Percentiles rank a stretch among this genome's conserved stretches.
Conservation (phyloP, 108 stramenopile species). For the Cyclotella cryptica region DNA sequence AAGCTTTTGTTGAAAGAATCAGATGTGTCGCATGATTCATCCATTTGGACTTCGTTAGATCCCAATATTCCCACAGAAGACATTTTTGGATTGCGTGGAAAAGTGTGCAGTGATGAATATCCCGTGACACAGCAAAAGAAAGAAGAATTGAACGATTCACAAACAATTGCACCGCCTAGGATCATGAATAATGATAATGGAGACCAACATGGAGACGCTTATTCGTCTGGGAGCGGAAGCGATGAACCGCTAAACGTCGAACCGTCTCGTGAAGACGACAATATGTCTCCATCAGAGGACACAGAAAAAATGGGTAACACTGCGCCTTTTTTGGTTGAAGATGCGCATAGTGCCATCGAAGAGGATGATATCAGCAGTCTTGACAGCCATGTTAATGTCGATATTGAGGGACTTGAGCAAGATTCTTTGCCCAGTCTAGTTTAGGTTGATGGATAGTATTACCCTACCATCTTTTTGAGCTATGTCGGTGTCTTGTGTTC, state of each 20-base stretch:
- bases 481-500: no score
- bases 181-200: neutral
- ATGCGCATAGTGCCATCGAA: neutral
- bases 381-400: no score
- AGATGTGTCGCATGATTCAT: neutral
- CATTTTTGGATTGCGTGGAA: neutral
- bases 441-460: no score
- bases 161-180: neutral
- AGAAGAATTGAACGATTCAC: neutral
- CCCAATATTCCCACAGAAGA: slow-evolving; percentile 1
- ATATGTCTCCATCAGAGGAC: neutral
- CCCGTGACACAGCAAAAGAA: neutral
- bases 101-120: slow-evolving; percentile 7
- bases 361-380: neutral
- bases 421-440: no score
- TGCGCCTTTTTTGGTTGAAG: neutral
- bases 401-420: no score
- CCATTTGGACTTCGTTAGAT: slow-evolving; percentile 1
- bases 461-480: no score
- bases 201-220: neutral
- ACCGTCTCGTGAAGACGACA: neutral
- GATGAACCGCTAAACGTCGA: neutral
- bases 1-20: neutral
- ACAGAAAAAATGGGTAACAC: neutral
- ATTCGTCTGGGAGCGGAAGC: neutral